Conservation (phyloP, 73 alveolate species). For the Tetrahymena thermophila region DNA sequence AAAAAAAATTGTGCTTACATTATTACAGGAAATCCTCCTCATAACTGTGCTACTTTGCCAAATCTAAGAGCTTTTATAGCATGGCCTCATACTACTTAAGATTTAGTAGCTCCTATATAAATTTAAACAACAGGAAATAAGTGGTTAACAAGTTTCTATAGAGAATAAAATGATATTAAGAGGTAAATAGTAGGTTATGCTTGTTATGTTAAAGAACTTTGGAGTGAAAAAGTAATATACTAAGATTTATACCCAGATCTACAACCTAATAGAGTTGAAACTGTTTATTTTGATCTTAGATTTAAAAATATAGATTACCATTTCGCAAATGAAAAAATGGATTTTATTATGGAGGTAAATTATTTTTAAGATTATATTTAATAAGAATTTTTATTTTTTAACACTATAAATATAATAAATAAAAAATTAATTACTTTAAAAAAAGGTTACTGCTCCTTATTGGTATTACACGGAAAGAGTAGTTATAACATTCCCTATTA, state of each 20-base stretch:
- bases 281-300: neutral
- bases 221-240: neutral
- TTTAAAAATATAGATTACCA: neutral
- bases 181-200: neutral
- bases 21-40: neutral
- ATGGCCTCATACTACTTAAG: neutral
- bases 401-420: too few species aligned
- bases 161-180: neutral
- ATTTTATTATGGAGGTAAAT: neutral
- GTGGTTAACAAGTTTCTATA: neutral
- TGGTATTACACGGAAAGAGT: neutral
- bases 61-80: neutral
- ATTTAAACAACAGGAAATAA: neutral
- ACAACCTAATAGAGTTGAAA: neutral
- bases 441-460: neutral
- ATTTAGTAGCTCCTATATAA: neutral
- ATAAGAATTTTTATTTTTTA: neutral
- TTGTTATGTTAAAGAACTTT: neutral
- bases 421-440: neutral
- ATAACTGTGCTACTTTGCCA: neutral
- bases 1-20: neutral
- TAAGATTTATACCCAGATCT: neutral
- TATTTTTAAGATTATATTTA: neutral
- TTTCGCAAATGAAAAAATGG: neutral
- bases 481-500: neutral